Evolutionary conservation across 2,329 filamentous ascomycete genomes (phyloP), one percentile per base, ranked within the genome.

Genomic region (Diplocarpon mali): DNA sequence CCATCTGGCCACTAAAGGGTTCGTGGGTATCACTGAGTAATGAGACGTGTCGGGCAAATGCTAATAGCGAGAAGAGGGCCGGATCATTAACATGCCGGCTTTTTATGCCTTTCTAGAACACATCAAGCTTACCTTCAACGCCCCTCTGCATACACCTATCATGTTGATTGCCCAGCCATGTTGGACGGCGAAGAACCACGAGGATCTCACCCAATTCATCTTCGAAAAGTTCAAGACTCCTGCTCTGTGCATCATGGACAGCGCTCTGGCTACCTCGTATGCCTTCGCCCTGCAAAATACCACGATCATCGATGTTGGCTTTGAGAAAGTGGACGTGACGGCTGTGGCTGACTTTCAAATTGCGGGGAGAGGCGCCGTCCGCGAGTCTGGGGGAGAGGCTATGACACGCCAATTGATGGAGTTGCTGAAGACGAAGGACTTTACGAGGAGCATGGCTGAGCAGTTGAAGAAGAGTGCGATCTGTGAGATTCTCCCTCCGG

Each of bases 141-240:
- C 87, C 20, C 87, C 86, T 2, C 92, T 95, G 62, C 92, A 95
- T 67, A 95, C 90, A 0, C 89, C 92, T 2, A 86, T 98, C 53
- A 74, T 96, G 63, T 77, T 98, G 51, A 83, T 96, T 65, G 77
- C 84, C 7, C 85, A 94, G 55, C 89, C 92, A 3, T 82, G 81
- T 55, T 98, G 92, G 90, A 88, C 87, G 3, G 78, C 84, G 8
- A 81, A 83, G 50, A 88, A 95, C 64, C 83, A 83, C 61, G 90
- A 96, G 65, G 76, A 76, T 32, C 81, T 98, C 53, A 85, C 89
- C 12, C 86, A 92, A 51, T 98, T 95, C 69, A 78, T 96, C 53
- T 98, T 98, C 59, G 92, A 98, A 66, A 93, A 92, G 66, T 95
- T 94, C 61, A 92, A 90, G 68, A 92, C 87, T 0, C 92, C 92